These are phyloP conservation scores for Cylindrotheca closterium DNA, from an alignment of 108 stramenopile genomes.

Conservation along the genomic window DNA sequence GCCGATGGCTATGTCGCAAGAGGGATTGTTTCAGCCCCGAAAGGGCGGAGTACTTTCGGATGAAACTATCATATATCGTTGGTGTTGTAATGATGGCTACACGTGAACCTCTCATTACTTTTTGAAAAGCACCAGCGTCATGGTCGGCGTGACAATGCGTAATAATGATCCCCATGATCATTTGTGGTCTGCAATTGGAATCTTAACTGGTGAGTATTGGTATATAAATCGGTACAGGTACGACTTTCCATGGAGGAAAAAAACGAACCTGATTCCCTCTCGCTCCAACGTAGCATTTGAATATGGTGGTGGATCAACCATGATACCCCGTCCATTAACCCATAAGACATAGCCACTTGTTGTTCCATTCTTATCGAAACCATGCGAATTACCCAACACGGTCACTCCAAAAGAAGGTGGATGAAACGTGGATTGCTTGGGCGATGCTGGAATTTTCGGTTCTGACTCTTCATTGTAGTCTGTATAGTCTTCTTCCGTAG, in stretches of 20 bases:
- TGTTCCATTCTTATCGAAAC: constrained; percentile 85
- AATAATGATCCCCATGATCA: constrained; percentile 84
- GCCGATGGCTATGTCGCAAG: constrained; percentile 67
- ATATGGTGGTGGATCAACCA: constrained; percentile 92
- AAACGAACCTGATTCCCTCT: constrained; percentile 50
- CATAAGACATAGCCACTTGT: constrained; percentile 88
- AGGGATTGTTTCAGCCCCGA: constrained; percentile 62
- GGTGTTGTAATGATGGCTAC: constrained; percentile 82
- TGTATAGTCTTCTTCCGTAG: background rate
- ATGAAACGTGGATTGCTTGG: constrained; percentile 48
- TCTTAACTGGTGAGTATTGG: constrained; percentile 1
- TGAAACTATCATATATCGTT: constrained; percentile 89
- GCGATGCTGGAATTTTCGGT: background rate
- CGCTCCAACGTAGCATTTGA: constrained; percentile 70
- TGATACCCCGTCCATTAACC: constrained; percentile 86
- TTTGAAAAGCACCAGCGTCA: constrained; percentile 90
- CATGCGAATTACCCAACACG: constrained; percentile 89
- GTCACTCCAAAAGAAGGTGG: constrained; percentile 89
- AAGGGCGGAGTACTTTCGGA: constrained; percentile 85
- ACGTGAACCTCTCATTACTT: constrained; percentile 78
- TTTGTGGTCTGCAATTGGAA: constrained; percentile 36
- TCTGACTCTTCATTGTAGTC: background rate
- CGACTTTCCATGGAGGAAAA: too few species aligned
- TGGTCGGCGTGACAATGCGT: constrained; percentile 93
- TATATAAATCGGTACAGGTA: too few species aligned